These are phyloP conservation scores for Cotoneaster glaucophyllus DNA, from an alignment of 306 rosid species.

Conservation along the genomic window DNA sequence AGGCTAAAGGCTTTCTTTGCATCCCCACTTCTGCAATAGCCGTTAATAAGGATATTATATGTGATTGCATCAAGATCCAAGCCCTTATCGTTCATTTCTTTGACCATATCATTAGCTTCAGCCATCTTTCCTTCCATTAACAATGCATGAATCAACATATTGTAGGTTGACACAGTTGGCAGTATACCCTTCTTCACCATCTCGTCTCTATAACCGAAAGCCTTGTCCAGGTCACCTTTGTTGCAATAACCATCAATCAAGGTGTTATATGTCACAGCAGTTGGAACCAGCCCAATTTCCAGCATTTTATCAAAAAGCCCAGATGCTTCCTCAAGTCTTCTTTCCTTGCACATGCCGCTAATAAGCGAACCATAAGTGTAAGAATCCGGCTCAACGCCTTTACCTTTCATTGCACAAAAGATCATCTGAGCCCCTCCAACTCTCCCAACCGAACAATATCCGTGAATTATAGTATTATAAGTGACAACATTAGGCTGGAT, in stretches of 20 bases:
- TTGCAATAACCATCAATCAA: conserved; percentile 75
- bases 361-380: conserved; percentile 62
- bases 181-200: conserved; percentile 57
- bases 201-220: conserved; percentile 54
- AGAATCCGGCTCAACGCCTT: conserved; percentile 58
- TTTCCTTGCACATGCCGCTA: conserved; percentile 55
- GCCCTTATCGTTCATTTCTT: conserved; percentile 62
- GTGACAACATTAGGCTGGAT: conserved; percentile 58
- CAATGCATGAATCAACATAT: conserved; percentile 73
- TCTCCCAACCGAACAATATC: conserved; percentile 50
- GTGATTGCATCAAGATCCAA: conserved; percentile 62
- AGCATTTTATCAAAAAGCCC: conserved; percentile 42
- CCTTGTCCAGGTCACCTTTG: conserved; percentile 61
- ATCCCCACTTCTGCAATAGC: conserved; percentile 65
- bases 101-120: conserved; percentile 51
- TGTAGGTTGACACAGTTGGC: conserved; percentile 59
- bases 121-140: conserved; percentile 54
- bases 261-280: conserved; percentile 60
- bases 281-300: conserved; percentile 49
- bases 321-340: conserved; percentile 60
- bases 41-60: conserved; percentile 69
- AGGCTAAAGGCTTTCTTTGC: conserved; percentile 56
- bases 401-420: conserved; percentile 40
- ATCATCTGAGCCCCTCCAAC: conserved; percentile 41
- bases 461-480: conserved; percentile 67